These are phyloP conservation scores for Trichoderma erinaceum DNA, from an alignment of 495 filamentous ascomycete species.

Conservation along the genomic window DNA sequence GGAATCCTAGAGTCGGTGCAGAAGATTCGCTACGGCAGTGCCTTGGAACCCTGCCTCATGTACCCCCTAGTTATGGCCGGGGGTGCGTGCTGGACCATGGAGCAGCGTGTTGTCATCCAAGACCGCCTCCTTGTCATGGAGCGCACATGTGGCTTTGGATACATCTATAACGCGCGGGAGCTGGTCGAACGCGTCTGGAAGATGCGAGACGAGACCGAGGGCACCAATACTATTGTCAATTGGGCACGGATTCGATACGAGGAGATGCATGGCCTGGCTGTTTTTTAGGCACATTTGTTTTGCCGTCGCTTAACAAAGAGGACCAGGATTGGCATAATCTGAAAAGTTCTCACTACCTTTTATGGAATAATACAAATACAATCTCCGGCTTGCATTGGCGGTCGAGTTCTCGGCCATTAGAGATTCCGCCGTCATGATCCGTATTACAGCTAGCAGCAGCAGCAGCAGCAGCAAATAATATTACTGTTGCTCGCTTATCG, in stretches of 20 bases:
- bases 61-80: conserved; percentile 15
- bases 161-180: conserved; percentile 14
- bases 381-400: background rate
- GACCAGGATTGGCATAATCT: background rate
- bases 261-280: conserved; percentile 15
- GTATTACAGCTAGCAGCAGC: background rate
- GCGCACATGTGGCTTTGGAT: conserved; percentile 16
- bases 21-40: conserved; percentile 15
- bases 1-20: conserved; percentile 14
- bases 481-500: background rate
- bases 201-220: conserved; percentile 11
- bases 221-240: conserved; percentile 2
- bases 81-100: conserved; percentile 11
- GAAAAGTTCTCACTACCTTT: background rate
- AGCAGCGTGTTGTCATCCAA: conserved; percentile 13
- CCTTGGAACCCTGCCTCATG: conserved; percentile 15
- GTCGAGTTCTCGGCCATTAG: background rate
- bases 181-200: conserved; percentile 15
- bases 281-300: background rate
- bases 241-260: conserved; percentile 16
- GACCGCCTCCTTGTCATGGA: conserved; percentile 16
- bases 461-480: background rate
- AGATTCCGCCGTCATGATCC: no score
- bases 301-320: background rate
- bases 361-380: background rate